These are phyloP conservation scores for Collybiopsis luxurians DNA, from an alignment of 768 basidiomycete species.

Conservation along the genomic window DNA sequence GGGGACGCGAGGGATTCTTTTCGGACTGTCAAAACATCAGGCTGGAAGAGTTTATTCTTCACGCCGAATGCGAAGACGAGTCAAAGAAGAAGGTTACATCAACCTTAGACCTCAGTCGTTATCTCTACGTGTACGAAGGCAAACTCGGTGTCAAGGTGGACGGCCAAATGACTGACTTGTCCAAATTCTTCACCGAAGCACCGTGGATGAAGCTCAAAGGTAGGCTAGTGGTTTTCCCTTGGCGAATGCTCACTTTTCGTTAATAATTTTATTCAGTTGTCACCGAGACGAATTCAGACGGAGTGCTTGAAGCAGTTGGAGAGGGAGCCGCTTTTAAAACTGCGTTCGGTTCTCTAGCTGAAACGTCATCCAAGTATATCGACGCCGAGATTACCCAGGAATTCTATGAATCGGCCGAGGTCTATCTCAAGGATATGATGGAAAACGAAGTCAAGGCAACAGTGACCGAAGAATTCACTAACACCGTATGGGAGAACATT, in stretches of 20 bases:
- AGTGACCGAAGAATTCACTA: background rate
- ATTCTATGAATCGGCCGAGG: background rate
- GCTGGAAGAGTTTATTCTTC: background rate
- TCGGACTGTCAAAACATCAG: background rate
- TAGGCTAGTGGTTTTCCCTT: too few relatives aligned
- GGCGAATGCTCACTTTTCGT: too few relatives aligned
- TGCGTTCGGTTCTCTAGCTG: background rate
- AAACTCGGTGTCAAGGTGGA: background rate
- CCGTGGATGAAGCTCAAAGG: conserved; percentile 7
- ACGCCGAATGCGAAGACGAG: background rate
- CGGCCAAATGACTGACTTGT: background rate
- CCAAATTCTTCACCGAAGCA: conserved; percentile 3
- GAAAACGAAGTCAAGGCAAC: background rate
- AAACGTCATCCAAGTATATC: background rate
- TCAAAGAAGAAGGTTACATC: background rate
- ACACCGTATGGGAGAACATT: background rate
- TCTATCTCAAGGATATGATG: background rate
- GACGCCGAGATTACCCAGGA: background rate
- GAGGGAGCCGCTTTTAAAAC: background rate
- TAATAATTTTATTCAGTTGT: too few relatives aligned
- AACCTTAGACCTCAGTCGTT: background rate
- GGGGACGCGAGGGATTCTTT: background rate
- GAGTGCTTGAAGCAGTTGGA: background rate
- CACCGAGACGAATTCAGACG: background rate
- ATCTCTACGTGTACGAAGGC: background rate